Base-by-base conservation (phyloP, 768 basidiomycete species). In the Tephrocybe sp. region DNA sequence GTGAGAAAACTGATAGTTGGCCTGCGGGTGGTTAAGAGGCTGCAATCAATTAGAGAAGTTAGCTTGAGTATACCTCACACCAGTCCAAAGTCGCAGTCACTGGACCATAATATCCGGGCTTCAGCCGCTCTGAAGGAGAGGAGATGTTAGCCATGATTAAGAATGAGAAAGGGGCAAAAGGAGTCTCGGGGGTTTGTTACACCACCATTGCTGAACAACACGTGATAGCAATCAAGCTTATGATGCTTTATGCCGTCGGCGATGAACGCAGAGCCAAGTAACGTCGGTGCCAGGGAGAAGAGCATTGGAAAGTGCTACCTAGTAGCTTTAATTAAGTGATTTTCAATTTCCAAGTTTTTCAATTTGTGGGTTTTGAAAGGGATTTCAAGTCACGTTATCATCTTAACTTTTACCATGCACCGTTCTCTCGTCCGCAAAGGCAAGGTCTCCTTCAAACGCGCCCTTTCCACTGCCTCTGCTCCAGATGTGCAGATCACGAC, bases 1-100 rank as follows among this genome's bases (percentile, higher is more conserved):
- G 13, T 79, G 78, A 3, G 85, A 82, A 67, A 88, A 87, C 62
- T 86, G 83, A 66, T 91, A 88, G 63, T 91, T 92, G 44, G 76
- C 73, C 83, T 92, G 58, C 30, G 50, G 19, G 39, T 33, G 20
- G n/a, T n/a, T 31, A 23, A 41, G 39, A 22, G 19, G 40, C 46
- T 47, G 20, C 6, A 33, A 33, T 34, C 8, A 17, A 32, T 20
- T 34, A 11, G 7, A 19, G 19, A 13, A 1, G 31, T 14, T n/a
- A 35, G 41, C 48, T 26, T 26, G 26, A 26, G 46, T 65, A n/a
- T n/a, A 72, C 85, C 73, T 88, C 85, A 59, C 86, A 88, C 85
- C 85, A 88, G 61, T 87, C 85, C 17, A 87, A 65, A 3, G 85
- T 86, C 11, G 85, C 77, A 0, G 86, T 88, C 31, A 84, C 76